These are phyloP conservation scores for Penicillium daleae DNA, from an alignment of 495 filamentous ascomycete species.

Conservation along the genomic window DNA sequence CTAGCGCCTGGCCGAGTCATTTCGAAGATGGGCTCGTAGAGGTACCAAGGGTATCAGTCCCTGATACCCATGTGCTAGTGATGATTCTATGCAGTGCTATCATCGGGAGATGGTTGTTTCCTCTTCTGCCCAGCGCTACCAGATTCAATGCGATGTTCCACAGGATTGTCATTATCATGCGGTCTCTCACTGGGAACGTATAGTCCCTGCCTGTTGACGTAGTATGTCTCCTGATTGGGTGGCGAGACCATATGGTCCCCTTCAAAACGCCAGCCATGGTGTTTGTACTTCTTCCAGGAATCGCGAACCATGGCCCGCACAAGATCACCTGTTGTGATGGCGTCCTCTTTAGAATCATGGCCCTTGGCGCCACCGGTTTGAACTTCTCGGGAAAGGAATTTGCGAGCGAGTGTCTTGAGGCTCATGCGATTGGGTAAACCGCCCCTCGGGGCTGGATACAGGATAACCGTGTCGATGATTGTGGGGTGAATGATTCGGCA, in stretches of 20 bases:
- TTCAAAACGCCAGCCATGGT: conserved; percentile 64
- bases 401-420: conserved; percentile 68
- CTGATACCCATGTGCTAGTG: background rate
- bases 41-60: background rate
- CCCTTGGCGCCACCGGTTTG: conserved; percentile 72
- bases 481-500: conserved; percentile 80
- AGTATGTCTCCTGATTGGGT: conserved; percentile 13
- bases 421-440: conserved; percentile 71
- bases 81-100: background rate
- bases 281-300: conserved; percentile 65
- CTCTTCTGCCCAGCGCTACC: conserved; percentile 35
- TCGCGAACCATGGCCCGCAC: conserved; percentile 68
- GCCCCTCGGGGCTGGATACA: conserved; percentile 77
- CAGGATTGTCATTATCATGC: background rate
- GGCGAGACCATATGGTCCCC: conserved; percentile 58
- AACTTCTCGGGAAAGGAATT: conserved; percentile 70
- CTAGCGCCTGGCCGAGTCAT: background rate
- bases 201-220: background rate
- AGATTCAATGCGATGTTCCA: background rate
- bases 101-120: conserved; percentile 8
- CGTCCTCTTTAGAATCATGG: conserved; percentile 90
- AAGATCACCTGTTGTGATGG: conserved; percentile 82
- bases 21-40: background rate
- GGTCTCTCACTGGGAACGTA: background rate
- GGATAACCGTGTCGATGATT: conserved; percentile 82